Evolutionary conservation across 179 eudicot species (phyloP), one percentile per base, ranked within the genome.

Genomic region (Camellia oleifera): DNA sequence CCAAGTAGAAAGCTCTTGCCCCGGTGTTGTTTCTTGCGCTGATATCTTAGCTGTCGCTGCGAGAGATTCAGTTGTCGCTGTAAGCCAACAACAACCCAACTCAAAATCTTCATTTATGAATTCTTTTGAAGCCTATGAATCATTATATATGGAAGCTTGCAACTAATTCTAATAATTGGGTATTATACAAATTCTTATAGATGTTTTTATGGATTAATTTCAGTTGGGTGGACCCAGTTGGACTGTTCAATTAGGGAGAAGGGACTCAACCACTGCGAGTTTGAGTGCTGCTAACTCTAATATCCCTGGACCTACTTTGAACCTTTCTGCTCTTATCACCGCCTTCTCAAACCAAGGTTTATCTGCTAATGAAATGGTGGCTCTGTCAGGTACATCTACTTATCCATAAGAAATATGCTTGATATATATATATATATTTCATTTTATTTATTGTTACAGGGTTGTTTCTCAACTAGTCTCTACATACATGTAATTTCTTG

Each of bases 181-280:
- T 32, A 32, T 32, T 32, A 32, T 32, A 32, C 40, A 32, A 32
- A 32, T 32, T 32, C 40, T 1, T 32, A 32, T 32, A 32, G 40
- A 32, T 32, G 40, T 15, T 61, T 4, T 14, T 12, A 4, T 15
- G 15, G 83, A 13, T n/a, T 32, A 32, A 32, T 77, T 52, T 57
- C 79, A 88, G 90, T 56, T 86, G 40, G 83, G 88, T 20, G 90
- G 90, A 4, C 84, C 85, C 0, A 78, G 71, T 15, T 88, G 88
- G 88, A 75, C 72, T 11, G 88, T 88, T 10, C 75, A 65, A 45
- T 45, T 88, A 44, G 90, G 90, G 6, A 82, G 90, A 79, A 82
- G 88, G 71, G 90, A 88, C 81, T 75, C 90, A 13, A 85, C 88
- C 12, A 84, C 90, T 8, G 90, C 90, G 46, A 83, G 85, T 75